A percentile compares a stretch with the other conserved stretches of the same genome.
Evolutionary conservation across 1,139 yeast species (phyloP).

Genomic region (Geotrichum reessii): DNA sequence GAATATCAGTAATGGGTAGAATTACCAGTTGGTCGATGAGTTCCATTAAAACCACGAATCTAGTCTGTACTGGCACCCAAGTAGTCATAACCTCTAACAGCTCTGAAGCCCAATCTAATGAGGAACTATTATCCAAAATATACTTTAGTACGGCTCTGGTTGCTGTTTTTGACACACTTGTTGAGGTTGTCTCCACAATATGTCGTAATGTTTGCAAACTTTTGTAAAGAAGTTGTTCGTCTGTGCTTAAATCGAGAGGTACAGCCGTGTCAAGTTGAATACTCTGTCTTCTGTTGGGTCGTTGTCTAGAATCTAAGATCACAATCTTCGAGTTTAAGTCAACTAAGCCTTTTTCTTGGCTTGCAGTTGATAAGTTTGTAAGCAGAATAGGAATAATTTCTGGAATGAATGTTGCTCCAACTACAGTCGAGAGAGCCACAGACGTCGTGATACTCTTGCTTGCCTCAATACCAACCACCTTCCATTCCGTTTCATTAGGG

Average conservation of each 20-base stretch:
- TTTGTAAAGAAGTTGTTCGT: constrained; percentile 20
- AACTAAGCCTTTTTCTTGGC: constrained; percentile 20
- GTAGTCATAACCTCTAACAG: constrained; percentile 28
- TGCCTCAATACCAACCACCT: constrained; percentile 43
- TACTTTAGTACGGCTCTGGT: constrained; percentile 35
- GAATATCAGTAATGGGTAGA: constrained; percentile 32
- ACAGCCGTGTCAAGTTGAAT: neutral
- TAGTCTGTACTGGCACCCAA: constrained; percentile 83
- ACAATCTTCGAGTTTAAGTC: constrained; percentile 20
- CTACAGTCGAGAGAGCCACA: constrained; percentile 38
- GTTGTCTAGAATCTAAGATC: constrained; percentile 2
- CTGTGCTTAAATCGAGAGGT: constrained; percentile 13
- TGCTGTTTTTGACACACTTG: constrained; percentile 35
- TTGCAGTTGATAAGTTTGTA: constrained; percentile 20
- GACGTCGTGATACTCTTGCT: constrained; percentile 44
- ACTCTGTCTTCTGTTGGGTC: constrained; percentile 6
- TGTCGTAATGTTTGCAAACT: constrained; percentile 33
- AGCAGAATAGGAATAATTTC: constrained; percentile 43
- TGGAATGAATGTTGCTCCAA: constrained; percentile 39
- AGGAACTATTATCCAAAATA: constrained; percentile 20
- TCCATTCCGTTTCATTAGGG: constrained; percentile 48
- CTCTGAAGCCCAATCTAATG: constrained; percentile 6
- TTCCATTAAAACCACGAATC: constrained; percentile 59
- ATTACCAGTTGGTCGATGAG: constrained; percentile 35
- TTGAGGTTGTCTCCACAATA: constrained; percentile 39